Percentiles rank a stretch among this genome's conserved stretches.
phyloP scores from a whole-genome alignment of 306 rosid species.

The Lagenaria siceraria region DNA sequence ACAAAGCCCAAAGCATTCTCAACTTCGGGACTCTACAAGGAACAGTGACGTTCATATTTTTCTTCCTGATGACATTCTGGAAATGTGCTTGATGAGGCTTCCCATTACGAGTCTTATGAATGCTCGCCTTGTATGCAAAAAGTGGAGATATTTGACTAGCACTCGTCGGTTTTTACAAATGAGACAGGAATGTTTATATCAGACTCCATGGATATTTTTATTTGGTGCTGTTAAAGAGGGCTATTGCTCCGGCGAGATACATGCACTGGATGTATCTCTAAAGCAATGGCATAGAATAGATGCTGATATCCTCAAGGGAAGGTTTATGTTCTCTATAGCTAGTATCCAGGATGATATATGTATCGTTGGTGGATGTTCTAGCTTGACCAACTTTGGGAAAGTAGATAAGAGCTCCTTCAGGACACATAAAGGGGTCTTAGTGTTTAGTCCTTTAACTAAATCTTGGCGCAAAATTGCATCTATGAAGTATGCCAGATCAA shows the following conservation, averaged over 20 bases:
- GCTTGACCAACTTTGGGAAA: conserved; percentile 77
- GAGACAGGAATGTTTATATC: conserved; percentile 80
- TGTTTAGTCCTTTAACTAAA: conserved; percentile 76
- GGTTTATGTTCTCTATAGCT: conserved; percentile 85
- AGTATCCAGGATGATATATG: conserved; percentile 73
- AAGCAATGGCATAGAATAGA: conserved; percentile 79
- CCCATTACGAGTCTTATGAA: conserved; percentile 81
- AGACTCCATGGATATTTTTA: conserved; percentile 80
- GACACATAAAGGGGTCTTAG: conserved; percentile 83
- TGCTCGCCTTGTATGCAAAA: conserved; percentile 95
- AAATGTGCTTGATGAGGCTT: conserved; percentile 92
- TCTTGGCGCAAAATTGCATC: conserved; percentile 87
- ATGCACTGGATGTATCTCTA: conserved; percentile 66
- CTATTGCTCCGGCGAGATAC: conserved; percentile 86
- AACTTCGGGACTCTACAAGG: conserved; percentile 42
- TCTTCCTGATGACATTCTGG: conserved; percentile 95
- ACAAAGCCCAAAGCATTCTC: conserved; percentile 42
- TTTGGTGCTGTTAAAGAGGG: conserved; percentile 93
- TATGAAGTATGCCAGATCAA: conserved; percentile 82
- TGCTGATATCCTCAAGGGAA: conserved; percentile 73
- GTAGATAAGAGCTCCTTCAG: conserved; percentile 86
- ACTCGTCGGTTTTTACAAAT: conserved; percentile 72
- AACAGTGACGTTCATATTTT: conserved; percentile 60
- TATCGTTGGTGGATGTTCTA: conserved; percentile 88
- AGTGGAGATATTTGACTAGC: conserved; percentile 77